Evolutionary conservation across 495 filamentous ascomycete species (phyloP).

Genomic region (Annulohypoxylon bovei): DNA sequence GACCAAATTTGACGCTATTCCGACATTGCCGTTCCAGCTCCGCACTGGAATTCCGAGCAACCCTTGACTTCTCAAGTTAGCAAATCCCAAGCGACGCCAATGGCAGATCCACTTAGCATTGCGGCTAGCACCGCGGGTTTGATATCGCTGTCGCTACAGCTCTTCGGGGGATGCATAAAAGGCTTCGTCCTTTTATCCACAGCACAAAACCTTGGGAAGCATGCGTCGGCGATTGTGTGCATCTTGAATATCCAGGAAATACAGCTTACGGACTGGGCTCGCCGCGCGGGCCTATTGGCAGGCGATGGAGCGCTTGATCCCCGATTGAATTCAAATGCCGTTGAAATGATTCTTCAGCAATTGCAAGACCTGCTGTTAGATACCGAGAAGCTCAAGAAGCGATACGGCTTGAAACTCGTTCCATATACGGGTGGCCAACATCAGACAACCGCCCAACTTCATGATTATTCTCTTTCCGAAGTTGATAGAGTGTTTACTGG

Average conservation of each 20-base stretch:
- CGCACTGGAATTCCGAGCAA: background rate
- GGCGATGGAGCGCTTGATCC: background rate
- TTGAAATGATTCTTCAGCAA: slow-evolving; percentile 1
- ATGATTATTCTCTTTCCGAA: background rate
- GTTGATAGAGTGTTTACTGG: background rate
- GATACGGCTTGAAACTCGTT: background rate
- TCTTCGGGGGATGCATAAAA: background rate
- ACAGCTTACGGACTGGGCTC: slow-evolving; percentile 2
- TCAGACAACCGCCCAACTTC: background rate
- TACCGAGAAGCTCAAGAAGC: background rate
- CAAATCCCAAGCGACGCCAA: background rate
- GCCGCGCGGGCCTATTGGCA: background rate
- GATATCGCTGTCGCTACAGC: background rate
- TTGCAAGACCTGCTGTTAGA: background rate
- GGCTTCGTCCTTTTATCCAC: background rate
- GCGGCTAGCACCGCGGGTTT: background rate
- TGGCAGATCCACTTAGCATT: slow-evolving; percentile 1
- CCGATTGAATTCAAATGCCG: background rate
- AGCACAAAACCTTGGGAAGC: background rate
- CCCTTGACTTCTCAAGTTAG: background rate
- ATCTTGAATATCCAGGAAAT: background rate
- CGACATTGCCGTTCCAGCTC: background rate
- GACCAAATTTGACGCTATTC: no score
- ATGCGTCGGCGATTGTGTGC: background rate
- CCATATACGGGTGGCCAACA: background rate